Evolutionary conservation across 83 land plant species (phyloP).

Genomic region (Thuja plicata): DNA sequence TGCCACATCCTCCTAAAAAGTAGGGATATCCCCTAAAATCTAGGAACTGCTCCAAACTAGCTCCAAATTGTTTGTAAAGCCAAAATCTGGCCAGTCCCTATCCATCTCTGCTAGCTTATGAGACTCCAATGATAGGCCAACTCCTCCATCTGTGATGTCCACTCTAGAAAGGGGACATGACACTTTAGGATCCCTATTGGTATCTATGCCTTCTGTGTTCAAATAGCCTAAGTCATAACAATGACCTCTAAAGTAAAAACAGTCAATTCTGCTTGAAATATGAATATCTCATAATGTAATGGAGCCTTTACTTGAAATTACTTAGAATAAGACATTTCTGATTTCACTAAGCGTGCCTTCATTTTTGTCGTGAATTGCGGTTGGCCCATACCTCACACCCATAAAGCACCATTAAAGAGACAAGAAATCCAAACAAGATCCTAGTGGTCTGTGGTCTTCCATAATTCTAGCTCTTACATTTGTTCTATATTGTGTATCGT

Average conservation of each 20-base stretch:
- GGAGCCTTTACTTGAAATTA: not conserved
- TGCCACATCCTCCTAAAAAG: no score
- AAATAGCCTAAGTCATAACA: not conserved
- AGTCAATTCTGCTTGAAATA: not conserved
- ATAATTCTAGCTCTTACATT: no score
- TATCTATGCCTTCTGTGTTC: not conserved
- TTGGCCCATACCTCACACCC: not conserved
- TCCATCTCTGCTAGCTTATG: no score
- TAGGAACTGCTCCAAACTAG: no score
- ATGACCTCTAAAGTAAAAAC: not conserved
- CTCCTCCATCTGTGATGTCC: no score
- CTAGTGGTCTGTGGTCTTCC: not conserved
- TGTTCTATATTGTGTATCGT: no score
- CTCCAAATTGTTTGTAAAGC: no score
- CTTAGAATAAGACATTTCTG: not conserved
- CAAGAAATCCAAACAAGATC: not conserved
- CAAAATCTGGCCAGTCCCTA: no score
- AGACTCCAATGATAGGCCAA: no score
- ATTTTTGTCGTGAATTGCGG: not conserved
- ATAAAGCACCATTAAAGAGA: not conserved
- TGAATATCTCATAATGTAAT: not conserved
- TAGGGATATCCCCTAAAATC: no score
- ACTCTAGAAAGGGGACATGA: no score
- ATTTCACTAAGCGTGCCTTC: not conserved
- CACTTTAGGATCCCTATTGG: not conserved